phyloP scores from a whole-genome alignment of 768 basidiomycete species.

The Russula dissimulans region DNA sequence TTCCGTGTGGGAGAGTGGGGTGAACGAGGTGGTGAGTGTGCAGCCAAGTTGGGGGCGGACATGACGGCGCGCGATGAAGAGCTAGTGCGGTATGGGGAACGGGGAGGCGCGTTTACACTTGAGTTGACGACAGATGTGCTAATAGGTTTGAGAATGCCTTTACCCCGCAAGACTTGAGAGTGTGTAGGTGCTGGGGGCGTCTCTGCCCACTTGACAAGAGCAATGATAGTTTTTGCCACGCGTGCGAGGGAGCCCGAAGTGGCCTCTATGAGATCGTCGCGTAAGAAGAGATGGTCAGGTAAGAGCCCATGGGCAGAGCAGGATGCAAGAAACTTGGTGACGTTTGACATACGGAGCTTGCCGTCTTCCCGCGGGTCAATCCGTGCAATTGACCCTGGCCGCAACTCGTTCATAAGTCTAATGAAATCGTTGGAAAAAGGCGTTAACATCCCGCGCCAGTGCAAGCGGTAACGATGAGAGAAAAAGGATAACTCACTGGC shows the following conservation, averaged over 20 bases:
- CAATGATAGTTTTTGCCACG: conserved; percentile 66
- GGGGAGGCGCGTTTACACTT: conserved; percentile 24
- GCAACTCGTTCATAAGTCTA: conserved; percentile 74
- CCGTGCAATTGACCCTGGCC: conserved; percentile 48
- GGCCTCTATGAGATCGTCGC: conserved; percentile 57
- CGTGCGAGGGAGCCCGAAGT: conserved; percentile 54
- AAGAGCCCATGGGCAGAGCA: conserved; percentile 59
- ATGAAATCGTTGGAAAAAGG: conserved; percentile 20
- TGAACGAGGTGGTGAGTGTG: conserved; percentile 4
- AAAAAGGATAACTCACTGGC: conserved; percentile 58
- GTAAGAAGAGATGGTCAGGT: conserved; percentile 54
- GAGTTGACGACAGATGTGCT: conserved; percentile 25
- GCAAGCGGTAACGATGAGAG: conserved; percentile 1
- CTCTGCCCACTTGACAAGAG: conserved; percentile 56
- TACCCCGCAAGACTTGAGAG: conserved; percentile 38
- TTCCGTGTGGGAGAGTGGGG: conserved; percentile 7
- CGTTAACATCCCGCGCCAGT: conserved; percentile 4
- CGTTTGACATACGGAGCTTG: conserved; percentile 55
- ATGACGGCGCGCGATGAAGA: conserved; percentile 38
- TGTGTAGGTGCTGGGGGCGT: conserved; percentile 34
- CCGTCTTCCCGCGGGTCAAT: conserved; percentile 63
- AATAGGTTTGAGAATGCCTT: conserved; percentile 24
- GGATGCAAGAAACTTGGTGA: conserved; percentile 69
- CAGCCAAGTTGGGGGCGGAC: conserved; percentile 56
- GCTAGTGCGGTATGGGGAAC: conserved; percentile 11